Evolutionary conservation across 192 early-diverging fungal species (phyloP), one percentile per base, ranked within the genome.

Genomic region (Backusella mclennaniae): DNA sequence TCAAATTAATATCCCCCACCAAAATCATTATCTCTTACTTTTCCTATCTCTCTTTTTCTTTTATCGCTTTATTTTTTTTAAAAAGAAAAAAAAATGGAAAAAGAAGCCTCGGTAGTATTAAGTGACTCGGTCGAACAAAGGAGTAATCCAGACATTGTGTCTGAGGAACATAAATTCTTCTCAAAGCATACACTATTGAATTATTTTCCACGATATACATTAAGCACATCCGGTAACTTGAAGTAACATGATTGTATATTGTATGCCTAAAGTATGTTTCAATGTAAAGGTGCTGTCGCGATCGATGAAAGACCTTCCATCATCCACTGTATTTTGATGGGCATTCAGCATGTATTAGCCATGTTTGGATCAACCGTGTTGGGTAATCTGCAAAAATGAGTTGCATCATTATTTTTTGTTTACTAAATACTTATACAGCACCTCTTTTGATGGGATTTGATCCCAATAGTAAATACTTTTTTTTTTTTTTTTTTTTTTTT

Each of bases 331-430:
- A 23, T 89, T 23, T 49, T 88, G 41, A 66, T 88, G 59, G 86
- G 85, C 17, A 12, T 83, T 11, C 88, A 89, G 63, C 86, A 90
- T 78, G 76, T 89, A 33, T 66, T 89, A 41, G 82, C 87, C 29
- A 89, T 89, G 87, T 89, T 90, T 80, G 87, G 87, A 23, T 86
- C 82, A 44, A 89, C 87, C 7, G 85, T 89, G 12, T 67, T 86
- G 41, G 80, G 76, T 77, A 77, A 72, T 71, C 14, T 14, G 2
- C 12, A 53, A 53, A 8, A 53, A 53, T 8, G 23, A 53, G 11
- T 4, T 11, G 26, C 19, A 49, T n/a, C 29, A 19, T 38, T 29
- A 59, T 31, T 21, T 41, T 68, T 76, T 17, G 70, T 70, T 59
- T 76, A 35, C 6, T 39, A 71, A 53, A 59, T 35, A 23, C 59